These are phyloP conservation scores for Ananas comosus DNA, from an alignment of 176 grass and related monocot species.

Conservation along the genomic window DNA sequence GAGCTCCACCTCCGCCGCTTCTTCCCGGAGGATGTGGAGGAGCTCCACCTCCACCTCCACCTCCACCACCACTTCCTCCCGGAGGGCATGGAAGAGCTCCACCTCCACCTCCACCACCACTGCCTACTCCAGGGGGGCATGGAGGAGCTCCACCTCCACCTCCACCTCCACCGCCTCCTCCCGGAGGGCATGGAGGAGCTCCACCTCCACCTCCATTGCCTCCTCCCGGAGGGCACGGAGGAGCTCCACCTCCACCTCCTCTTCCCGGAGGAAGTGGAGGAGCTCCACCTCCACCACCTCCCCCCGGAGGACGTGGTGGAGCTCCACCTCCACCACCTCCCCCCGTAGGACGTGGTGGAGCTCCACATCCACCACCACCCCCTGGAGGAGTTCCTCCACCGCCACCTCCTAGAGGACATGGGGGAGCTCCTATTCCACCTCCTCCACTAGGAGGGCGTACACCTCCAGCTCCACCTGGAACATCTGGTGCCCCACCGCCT, in stretches of 20 bases:
- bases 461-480: constrained; percentile 15
- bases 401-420: constrained; percentile 42
- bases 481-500: constrained; percentile 24
- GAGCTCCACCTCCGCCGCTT: constrained; percentile 33
- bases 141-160: constrained; percentile 5
- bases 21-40: constrained; percentile 1
- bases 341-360: constrained; percentile 32
- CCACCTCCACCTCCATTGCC: constrained; percentile 34
- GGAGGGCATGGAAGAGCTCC: constrained; percentile 7
- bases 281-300: constrained; percentile 36
- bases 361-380: no score
- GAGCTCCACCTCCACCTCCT: constrained; percentile 23
- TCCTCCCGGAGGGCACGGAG: constrained; percentile 10
- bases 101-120: constrained; percentile 41
- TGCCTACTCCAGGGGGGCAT: constrained; percentile 5
- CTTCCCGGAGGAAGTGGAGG: neutral
- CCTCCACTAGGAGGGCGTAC: neutral
- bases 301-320: constrained; percentile 7
- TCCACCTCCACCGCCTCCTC: neutral
- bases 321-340: constrained; percentile 11
- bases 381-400: constrained; percentile 18
- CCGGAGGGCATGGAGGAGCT: constrained; percentile 15
- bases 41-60: neutral
- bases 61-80: constrained; percentile 1
- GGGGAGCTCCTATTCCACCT: constrained; percentile 4